Base-by-base conservation (phyloP, 805 yeast species). In the Sugiyamaella valdiviana region DNA sequence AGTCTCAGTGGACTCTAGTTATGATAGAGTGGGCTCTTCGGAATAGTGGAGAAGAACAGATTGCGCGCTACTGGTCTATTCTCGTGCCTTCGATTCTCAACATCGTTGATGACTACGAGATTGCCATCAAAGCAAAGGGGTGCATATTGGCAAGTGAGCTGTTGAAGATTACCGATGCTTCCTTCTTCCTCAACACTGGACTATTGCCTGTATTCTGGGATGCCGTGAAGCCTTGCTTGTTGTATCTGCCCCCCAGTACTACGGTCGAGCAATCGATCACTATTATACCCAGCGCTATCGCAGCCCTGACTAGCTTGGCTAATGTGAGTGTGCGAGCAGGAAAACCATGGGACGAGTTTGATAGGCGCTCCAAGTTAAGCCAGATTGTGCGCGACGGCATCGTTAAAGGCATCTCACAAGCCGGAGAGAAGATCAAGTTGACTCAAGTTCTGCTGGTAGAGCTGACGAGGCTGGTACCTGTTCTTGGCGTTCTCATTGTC, bases 221-320 rank as follows among this genome's bases (percentile, higher is more conserved):
- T 3, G 54, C 62, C 0, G 49, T 65, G 3, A 49, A 42, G 16
- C 63, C 66, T 3, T 48, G 59, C 14, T 38, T 65, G 15, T 35
- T 55, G 22, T 67, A 57, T 21, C 50, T 67, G 7, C 71, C 71
- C 1, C 70, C 70, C 0, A 45, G 63, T 9, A 51, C 49, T 2
- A 47, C 46, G 6, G 47, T 54, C 2, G 46, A 45, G 1, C 46
- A 52, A 10, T 51, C 66, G 5, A 46, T 39, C 24, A 26, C 17
- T 5, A 26, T 63, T 10, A 48, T 56, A 5, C 39, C 51, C n/a
- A 50, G 66, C 49, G 73, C 79, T 37, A 68, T 67, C n/a, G 65
- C 63, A 2, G 76, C 76, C 39, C 73, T 64, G 50, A 67, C 68
- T 46, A 72, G 65, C 42, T 71, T 70, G 3, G 76, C 63, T n/a